Conservation (phyloP, 495 filamentous ascomycete species). For the Daldinia bambusicola region DNA sequence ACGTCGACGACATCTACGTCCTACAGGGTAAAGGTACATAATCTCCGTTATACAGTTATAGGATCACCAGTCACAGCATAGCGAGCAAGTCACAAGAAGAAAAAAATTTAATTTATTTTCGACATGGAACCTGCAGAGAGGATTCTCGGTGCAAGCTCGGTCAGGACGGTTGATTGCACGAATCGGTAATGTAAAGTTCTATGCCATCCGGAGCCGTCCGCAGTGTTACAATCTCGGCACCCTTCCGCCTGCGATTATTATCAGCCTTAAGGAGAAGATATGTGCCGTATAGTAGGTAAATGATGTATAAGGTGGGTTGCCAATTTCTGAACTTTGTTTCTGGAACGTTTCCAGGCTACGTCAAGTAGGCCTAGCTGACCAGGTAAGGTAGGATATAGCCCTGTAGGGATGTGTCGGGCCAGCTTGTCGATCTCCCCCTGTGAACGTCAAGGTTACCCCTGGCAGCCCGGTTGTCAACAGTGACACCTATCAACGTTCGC, state of each 20-base stretch:
- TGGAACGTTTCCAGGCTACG: slow-evolving; percentile 20
- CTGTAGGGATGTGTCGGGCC: neutral
- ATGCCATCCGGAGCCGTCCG: neutral
- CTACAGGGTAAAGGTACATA: neutral
- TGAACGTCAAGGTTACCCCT: neutral
- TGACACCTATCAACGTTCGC: neutral
- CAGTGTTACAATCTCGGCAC: neutral
- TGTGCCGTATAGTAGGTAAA: neutral
- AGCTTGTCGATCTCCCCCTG: neutral
- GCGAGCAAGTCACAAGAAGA: neutral
- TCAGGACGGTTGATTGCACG: neutral
- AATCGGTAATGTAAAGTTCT: neutral
- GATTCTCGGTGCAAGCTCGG: no score
- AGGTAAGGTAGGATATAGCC: slow-evolving; percentile 1
- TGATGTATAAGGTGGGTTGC: no score
- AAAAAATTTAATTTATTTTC: slow-evolving; percentile 24
- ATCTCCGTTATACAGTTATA: neutral
- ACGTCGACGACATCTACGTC: neutral
- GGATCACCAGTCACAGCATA: neutral
- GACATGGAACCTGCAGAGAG: slow-evolving; percentile 12
- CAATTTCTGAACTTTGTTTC: neutral
- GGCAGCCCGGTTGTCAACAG: no score
- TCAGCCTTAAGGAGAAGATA: slow-evolving; percentile 12
- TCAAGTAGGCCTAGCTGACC: no score
- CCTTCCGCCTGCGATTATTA: neutral